These are phyloP conservation scores for Paratinospora sagittata DNA, from an alignment of 164 flowering plant species.

Conservation along the genomic window DNA sequence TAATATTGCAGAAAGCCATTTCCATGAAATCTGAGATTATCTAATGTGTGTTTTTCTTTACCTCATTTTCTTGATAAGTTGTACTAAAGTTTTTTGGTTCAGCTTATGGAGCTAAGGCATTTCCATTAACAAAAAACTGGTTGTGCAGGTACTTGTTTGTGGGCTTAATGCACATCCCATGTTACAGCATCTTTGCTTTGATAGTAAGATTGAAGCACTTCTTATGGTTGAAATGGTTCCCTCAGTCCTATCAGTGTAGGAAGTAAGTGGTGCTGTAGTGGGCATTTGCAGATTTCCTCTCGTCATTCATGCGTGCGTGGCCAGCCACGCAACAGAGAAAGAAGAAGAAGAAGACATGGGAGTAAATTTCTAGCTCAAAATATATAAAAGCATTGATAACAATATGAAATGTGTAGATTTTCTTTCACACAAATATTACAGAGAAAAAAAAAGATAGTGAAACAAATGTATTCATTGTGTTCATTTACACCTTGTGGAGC, in stretches of 20 bases:
- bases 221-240: slow-evolving; percentile 51
- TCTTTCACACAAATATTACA: neutral
- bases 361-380: neutral
- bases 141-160: slow-evolving; percentile 68
- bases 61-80: neutral
- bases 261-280: neutral
- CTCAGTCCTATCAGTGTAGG: slow-evolving; percentile 45
- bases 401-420: neutral
- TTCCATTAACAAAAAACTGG: neutral
- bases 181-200: slow-evolving; percentile 67
- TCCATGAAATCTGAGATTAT: neutral
- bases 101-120: neutral
- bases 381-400: neutral
- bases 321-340: neutral
- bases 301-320: neutral
- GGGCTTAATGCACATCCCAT: slow-evolving; percentile 79
- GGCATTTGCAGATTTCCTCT: neutral
- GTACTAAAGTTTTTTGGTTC: neutral
- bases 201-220: slow-evolving; percentile 52
- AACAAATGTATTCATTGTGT: neutral
- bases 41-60: neutral
- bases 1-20: neutral
- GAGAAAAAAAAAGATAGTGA: neutral
- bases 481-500: no score
- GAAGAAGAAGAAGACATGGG: neutral